Percentiles rank a stretch among this genome's conserved stretches.
These are phyloP conservation scores for Aspergillus ruber DNA, from an alignment of 2,329 filamentous ascomycete genomes.

Conservation along the genomic window DNA sequence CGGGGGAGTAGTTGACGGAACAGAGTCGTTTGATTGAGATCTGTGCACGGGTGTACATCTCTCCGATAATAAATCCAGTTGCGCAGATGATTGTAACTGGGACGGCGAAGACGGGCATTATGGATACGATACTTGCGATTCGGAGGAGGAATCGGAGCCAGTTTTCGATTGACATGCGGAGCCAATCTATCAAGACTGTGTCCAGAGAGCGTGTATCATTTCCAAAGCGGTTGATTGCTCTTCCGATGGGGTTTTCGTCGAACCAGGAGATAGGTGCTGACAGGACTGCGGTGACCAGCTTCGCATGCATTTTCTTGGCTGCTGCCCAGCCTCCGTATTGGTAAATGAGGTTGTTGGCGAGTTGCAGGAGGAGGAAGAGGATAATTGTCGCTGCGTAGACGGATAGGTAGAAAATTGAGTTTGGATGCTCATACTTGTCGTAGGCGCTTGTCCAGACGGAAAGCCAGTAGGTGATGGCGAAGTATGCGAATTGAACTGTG, in stretches of 20 bases:
- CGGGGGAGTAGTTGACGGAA: constrained; percentile 47
- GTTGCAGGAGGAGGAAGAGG: constrained; percentile 19
- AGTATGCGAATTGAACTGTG: constrained; percentile 19
- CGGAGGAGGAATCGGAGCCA: constrained; percentile 41
- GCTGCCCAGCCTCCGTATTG: constrained; percentile 54
- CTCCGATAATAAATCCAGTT: constrained; percentile 43
- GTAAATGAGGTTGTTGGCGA: constrained; percentile 34
- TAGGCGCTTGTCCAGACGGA: constrained; percentile 23
- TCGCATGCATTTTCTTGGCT: constrained; percentile 47
- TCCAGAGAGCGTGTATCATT: constrained; percentile 55
- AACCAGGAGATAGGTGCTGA: constrained; percentile 53
- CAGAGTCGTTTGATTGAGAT: constrained; percentile 43
- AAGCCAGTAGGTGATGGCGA: constrained; percentile 24
- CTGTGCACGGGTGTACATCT: constrained; percentile 48
- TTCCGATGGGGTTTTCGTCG: constrained; percentile 48
- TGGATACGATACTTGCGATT: constrained; percentile 44
- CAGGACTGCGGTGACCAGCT: constrained; percentile 49
- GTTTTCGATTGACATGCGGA: constrained; percentile 30
- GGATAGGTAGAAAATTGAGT: constrained; percentile 44
- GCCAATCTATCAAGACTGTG: constrained; percentile 41
- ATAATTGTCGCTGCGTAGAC: constrained; percentile 47
- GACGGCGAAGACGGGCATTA: constrained; percentile 48
- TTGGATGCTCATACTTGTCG: constrained; percentile 10
- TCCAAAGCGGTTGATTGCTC: constrained; percentile 44
- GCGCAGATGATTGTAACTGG: constrained; percentile 43